A percentile compares a stretch with the other conserved stretches of the same genome.
Evolutionary conservation across 2,329 filamentous ascomycete species (phyloP).

Genomic region (Ceratocystis cubensis): DNA sequence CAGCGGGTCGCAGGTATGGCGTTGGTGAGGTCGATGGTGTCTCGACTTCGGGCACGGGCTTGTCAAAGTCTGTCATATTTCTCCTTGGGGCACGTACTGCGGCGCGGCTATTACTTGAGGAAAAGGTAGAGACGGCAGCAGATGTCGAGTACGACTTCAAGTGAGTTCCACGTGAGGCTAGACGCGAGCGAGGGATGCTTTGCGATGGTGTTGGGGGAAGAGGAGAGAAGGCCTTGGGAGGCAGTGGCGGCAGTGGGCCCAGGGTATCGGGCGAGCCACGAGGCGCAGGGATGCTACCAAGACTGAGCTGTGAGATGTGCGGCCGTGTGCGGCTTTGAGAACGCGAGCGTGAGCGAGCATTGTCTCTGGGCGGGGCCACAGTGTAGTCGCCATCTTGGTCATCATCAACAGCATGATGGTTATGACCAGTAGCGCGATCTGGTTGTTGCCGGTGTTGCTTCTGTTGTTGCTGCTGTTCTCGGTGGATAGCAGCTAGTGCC

Average conservation of each 20-base stretch:
- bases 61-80: not conserved
- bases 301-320: conserved; percentile 8
- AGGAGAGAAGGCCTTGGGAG: conserved; percentile 6
- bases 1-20: not conserved
- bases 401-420: not conserved
- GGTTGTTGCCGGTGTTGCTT: not conserved
- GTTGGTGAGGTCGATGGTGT: conserved; percentile 10
- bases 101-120: not conserved
- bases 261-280: not conserved
- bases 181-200: not conserved
- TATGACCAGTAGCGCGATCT: not conserved
- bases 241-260: conserved; percentile 12
- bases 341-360: not conserved
- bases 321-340: conserved; percentile 1
- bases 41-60: conserved; percentile 9
- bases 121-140: not conserved
- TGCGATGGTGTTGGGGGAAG: conserved; percentile 3
- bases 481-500: not conserved
- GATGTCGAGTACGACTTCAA: not conserved
- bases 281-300: conserved; percentile 13
- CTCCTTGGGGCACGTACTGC: not conserved
- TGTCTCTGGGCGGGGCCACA: not conserved
- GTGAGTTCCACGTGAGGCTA: not conserved
- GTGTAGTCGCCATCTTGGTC: not conserved
- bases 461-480: not conserved